Conservation (phyloP, 768 basidiomycete species). For the Mycena albidolilacea region DNA sequence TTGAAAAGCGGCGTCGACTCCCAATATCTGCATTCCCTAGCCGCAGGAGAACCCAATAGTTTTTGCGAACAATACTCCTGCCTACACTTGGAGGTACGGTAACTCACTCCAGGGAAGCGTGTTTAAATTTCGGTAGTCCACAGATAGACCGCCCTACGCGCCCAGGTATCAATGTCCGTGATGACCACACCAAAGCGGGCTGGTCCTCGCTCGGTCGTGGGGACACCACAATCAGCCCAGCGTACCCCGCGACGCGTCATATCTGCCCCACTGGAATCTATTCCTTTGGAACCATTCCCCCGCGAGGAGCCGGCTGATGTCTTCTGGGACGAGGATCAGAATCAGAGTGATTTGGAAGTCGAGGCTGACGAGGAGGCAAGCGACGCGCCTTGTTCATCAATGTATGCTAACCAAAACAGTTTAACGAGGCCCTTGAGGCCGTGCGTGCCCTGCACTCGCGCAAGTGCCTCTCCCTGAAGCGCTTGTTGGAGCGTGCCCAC, state of each 20-base stretch:
- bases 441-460: slow-evolving; percentile 61
- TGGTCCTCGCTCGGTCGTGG: slow-evolving; percentile 22
- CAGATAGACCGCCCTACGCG: background rate
- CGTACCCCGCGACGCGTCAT: slow-evolving; percentile 45
- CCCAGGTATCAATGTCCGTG: slow-evolving; percentile 17
- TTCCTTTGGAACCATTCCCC: slow-evolving; percentile 62
- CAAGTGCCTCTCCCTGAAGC: slow-evolving; percentile 82
- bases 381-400: slow-evolving; percentile 8
- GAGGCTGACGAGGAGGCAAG: slow-evolving; percentile 81
- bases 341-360: slow-evolving; percentile 62
- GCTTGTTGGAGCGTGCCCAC: slow-evolving; percentile 86
- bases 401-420: slow-evolving; percentile 31
- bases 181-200: slow-evolving; percentile 36
- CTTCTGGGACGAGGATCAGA: slow-evolving; percentile 80
- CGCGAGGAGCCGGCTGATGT: slow-evolving; percentile 73
- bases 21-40: no score
- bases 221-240: slow-evolving; percentile 41
- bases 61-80: no score
- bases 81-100: no score
- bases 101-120: no score
- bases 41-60: no score
- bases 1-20: no score
- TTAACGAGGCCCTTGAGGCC: slow-evolving; percentile 50
- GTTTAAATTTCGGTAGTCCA: no score
- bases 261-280: slow-evolving; percentile 45